A percentile compares a stretch with the other conserved stretches of the same genome.
Evolutionary conservation across 2,329 filamentous ascomycete genomes (phyloP).

Genomic region (Phaeosphaeria sp.): DNA sequence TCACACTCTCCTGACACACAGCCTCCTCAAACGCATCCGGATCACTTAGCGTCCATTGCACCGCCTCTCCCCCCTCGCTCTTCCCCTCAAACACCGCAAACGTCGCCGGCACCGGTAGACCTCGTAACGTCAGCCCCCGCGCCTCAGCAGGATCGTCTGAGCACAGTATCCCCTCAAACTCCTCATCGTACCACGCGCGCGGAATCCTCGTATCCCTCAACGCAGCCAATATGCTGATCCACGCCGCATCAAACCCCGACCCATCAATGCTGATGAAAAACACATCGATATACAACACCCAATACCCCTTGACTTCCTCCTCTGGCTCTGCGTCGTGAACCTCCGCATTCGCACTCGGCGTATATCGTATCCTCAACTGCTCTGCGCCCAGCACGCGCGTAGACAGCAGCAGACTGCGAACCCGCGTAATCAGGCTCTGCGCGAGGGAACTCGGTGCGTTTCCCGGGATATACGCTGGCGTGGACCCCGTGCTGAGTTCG

Average conservation of each 20-base stretch:
- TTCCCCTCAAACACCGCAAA: slow-evolving; percentile 72
- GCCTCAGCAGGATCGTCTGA: slow-evolving; percentile 65
- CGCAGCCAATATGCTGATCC: slow-evolving; percentile 83
- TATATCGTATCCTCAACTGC: slow-evolving; percentile 77
- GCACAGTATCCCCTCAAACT: slow-evolving; percentile 81
- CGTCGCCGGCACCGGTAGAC: slow-evolving; percentile 77
- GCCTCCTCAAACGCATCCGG: slow-evolving; percentile 90
- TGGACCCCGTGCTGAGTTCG: slow-evolving; percentile 88
- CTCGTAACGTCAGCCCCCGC: slow-evolving; percentile 64
- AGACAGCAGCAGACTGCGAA: slow-evolving; percentile 78
- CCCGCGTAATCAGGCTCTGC: slow-evolving; percentile 82
- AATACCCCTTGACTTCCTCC: slow-evolving; percentile 79
- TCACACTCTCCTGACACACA: slow-evolving; percentile 82
- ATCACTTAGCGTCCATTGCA: slow-evolving; percentile 79
- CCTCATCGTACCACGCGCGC: slow-evolving; percentile 80
- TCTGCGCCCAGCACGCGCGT: slow-evolving; percentile 70
- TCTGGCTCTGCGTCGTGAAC: slow-evolving; percentile 57
- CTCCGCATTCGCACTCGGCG: slow-evolving; percentile 53
- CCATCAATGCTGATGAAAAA: slow-evolving; percentile 93
- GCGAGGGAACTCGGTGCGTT: slow-evolving; percentile 80
- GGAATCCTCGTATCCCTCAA: slow-evolving; percentile 80
- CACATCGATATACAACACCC: slow-evolving; percentile 95
- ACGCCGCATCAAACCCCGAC: slow-evolving; percentile 89
- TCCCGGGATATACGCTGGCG: slow-evolving; percentile 83
- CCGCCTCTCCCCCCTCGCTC: slow-evolving; percentile 52